phyloP scores from a whole-genome alignment of 176 grass and related monocot species.

The Triticum timopheevii region DNA sequence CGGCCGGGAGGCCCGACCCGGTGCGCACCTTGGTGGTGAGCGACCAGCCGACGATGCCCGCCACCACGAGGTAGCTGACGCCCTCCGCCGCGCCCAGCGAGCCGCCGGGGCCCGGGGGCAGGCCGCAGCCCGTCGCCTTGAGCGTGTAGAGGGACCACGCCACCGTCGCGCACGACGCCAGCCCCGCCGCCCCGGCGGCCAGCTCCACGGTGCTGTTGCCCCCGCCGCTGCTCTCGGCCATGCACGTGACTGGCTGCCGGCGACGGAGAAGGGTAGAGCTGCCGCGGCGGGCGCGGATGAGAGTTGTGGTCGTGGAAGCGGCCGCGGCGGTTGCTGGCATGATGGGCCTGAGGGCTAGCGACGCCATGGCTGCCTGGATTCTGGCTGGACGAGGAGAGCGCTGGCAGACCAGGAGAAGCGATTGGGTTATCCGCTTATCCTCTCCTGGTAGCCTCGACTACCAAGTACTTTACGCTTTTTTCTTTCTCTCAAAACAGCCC shows the following conservation, averaged over 20 bases:
- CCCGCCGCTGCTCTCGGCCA: conserved; percentile 44
- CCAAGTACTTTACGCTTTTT: too few relatives aligned
- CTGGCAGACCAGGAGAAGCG: not conserved
- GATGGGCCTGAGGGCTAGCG: not conserved
- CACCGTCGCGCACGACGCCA: conserved; percentile 57
- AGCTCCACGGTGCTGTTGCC: conserved; percentile 49
- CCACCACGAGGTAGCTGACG: conserved; percentile 74
- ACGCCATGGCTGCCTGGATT: conserved; percentile 27
- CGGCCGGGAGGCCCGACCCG: conserved; percentile 68
- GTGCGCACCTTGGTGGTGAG: conserved; percentile 69
- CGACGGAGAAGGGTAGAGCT: not conserved
- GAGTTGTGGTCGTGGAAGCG: not conserved
- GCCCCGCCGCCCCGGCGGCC: conserved; percentile 31
- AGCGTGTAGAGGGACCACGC: conserved; percentile 77
- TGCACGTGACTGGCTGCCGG: not conserved
- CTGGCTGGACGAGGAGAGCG: not conserved
- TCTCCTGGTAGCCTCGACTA: too few relatives aligned
- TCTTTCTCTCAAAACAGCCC: too few relatives aligned
- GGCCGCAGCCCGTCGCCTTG: conserved; percentile 70
- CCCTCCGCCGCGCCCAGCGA: conserved; percentile 74
- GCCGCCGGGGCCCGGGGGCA: conserved; percentile 68
- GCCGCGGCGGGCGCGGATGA: not conserved
- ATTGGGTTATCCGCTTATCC: not conserved
- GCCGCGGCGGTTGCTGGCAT: not conserved
- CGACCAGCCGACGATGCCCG: conserved; percentile 70